phyloP scores from a whole-genome alignment of 2,329 filamentous ascomycete genomes.

The Pseudogymnoascus destructans region DNA sequence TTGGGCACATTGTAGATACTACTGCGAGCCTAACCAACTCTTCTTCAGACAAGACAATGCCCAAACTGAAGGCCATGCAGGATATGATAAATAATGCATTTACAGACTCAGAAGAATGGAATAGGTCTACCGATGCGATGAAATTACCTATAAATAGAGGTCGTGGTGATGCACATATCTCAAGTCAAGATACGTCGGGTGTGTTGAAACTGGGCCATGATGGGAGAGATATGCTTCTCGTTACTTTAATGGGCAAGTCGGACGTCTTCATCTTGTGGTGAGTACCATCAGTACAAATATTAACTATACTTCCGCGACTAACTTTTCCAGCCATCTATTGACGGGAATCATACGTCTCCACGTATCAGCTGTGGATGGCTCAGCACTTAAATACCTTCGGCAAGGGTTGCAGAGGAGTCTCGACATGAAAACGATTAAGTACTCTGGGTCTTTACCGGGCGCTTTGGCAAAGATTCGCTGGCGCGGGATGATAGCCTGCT shows the following conservation, averaged over 20 bases:
- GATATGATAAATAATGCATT: conserved; percentile 45
- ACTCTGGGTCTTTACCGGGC: conserved; percentile 25
- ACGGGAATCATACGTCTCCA: conserved; percentile 39
- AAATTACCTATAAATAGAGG: conserved; percentile 43
- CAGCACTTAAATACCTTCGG: conserved; percentile 41
- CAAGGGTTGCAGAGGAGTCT: conserved; percentile 40
- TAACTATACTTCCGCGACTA: conserved; percentile 21
- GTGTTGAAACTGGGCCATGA: conserved; percentile 38
- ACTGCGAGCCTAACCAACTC: conserved; percentile 55
- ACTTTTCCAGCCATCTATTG: conserved; percentile 36
- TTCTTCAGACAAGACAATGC: conserved; percentile 39
- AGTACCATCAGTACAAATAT: conserved; percentile 2
- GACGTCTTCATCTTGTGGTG: conserved; percentile 29
- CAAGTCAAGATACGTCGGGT: conserved; percentile 44
- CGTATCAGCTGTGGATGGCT: conserved; percentile 37
- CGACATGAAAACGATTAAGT: conserved; percentile 19
- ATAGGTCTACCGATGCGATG: conserved; percentile 33
- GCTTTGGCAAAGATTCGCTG: conserved; percentile 20
- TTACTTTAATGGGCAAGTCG: conserved; percentile 47
- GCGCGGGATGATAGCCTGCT: conserved; percentile 24
- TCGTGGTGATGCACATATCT: conserved; percentile 33
- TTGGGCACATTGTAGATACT: conserved; percentile 57
- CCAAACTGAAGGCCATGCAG: conserved; percentile 52
- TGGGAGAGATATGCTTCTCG: conserved; percentile 40
- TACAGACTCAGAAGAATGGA: conserved; percentile 20